Base-by-base conservation (phyloP, 2,329 filamentous ascomycete genomes). In the Aspergillus ustus region DNA sequence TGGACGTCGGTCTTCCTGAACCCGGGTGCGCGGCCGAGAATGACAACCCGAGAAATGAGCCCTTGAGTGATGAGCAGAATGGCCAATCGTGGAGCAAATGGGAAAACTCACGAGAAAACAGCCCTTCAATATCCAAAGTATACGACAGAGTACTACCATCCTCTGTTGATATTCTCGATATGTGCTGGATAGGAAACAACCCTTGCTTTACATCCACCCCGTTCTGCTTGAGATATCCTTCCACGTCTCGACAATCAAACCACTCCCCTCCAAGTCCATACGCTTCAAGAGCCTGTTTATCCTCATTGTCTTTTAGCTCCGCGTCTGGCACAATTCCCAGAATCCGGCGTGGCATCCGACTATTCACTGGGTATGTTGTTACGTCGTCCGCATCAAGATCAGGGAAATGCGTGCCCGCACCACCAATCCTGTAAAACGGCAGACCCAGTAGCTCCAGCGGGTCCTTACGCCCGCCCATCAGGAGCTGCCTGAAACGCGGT, bases 351-450 rank as follows among this genome's bases (percentile, higher is more conserved):
- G 67, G 67, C 9, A 63, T 13, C 11, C 67, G 66, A 51, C 68
- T 72, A 46, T 70, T 72, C 2, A 61, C 61, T 11, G 71, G 71
- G 44, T 70, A 75, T 9, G 70, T 67, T 28, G 67, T 70, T 31
- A 74, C 76, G 0, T 78, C 80, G 2, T 72, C 52, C 20, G 68
- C 63, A 58, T 80, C 78, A 20, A 68, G 70, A 9, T 72, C 69
- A 4, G 79, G 77, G 66, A 87, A 91, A 69, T 89, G 89, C 1
- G 86, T 88, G 0, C 90, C 90, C 1, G 88, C 83, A 4, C 88
- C 88, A 2, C 90, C 90, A 25, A 92, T 78, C 64, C 88, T 82
- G 40, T 88, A 82, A 57, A 90, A 89, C 0, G 90, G 88, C 3
- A 83, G 82, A 4, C 80, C 78, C 80, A 84, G 88, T 57, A 84